These are phyloP conservation scores for Metschnikowia cerradonensis DNA, from an alignment of 805 yeast species.

Conservation along the genomic window DNA sequence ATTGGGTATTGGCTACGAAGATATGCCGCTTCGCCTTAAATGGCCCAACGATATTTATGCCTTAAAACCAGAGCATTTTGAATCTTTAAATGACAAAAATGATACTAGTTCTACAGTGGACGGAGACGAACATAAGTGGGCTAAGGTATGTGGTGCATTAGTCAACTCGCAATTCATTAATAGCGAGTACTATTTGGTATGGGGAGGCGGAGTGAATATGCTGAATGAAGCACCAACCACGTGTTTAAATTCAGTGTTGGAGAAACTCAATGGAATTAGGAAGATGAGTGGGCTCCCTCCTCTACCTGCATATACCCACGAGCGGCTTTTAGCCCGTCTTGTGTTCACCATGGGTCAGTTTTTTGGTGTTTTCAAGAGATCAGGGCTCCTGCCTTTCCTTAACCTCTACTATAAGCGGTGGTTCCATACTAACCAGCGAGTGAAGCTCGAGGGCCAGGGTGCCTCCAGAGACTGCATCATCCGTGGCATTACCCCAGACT, in stretches of 20 bases:
- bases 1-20: slow-evolving; percentile 54
- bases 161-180: slow-evolving; percentile 72
- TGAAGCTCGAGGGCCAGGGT: slow-evolving; percentile 47
- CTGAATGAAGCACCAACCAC: slow-evolving; percentile 89
- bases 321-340: slow-evolving; percentile 61
- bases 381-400: slow-evolving; percentile 69
- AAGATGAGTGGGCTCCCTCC: slow-evolving; percentile 34
- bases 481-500: slow-evolving; percentile 77
- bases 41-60: slow-evolving; percentile 97
- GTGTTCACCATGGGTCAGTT: slow-evolving; percentile 63
- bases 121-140: slow-evolving; percentile 61
- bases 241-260: slow-evolving; percentile 70
- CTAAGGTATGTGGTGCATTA: slow-evolving; percentile 78
- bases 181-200: slow-evolving; percentile 58
- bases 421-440: slow-evolving; percentile 74
- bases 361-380: slow-evolving; percentile 50
- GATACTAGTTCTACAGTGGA: slow-evolving; percentile 35
- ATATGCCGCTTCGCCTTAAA: slow-evolving; percentile 75
- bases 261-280: slow-evolving; percentile 53
- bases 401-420: slow-evolving; percentile 74
- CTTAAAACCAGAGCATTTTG: slow-evolving; percentile 56
- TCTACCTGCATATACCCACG: slow-evolving; percentile 48
- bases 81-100: slow-evolving; percentile 26
- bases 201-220: slow-evolving; percentile 86
- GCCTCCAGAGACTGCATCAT: slow-evolving; percentile 54